Percentiles rank a stretch among this genome's conserved stretches.
These are phyloP conservation scores for Pseudophaeomoniella oleicola DNA, from an alignment of 2,329 filamentous ascomycete species.

Conservation along the genomic window DNA sequence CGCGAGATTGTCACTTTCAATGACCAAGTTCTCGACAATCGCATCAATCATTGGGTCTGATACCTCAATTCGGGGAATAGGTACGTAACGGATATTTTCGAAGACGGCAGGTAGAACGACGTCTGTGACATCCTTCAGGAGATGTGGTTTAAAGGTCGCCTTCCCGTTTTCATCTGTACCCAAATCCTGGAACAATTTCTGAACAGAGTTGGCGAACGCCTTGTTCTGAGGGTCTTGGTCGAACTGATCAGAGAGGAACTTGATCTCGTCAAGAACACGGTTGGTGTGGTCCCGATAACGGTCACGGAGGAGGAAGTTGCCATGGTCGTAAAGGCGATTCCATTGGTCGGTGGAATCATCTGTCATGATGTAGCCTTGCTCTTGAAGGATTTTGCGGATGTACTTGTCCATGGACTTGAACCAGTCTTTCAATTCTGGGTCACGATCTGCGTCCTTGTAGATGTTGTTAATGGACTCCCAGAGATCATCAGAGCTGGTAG, in stretches of 20 bases:
- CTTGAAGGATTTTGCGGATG: slow-evolving; percentile 67
- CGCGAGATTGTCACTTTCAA: slow-evolving; percentile 93
- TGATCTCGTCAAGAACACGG: slow-evolving; percentile 74
- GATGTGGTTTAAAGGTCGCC: slow-evolving; percentile 77
- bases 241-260: slow-evolving; percentile 80
- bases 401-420: slow-evolving; percentile 67
- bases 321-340: slow-evolving; percentile 72
- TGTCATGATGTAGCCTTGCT: slow-evolving; percentile 83
- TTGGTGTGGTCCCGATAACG: slow-evolving; percentile 80
- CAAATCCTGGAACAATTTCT: slow-evolving; percentile 82
- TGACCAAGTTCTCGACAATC: slow-evolving; percentile 82
- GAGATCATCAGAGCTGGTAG: slow-evolving; percentile 74
- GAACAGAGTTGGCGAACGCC: slow-evolving; percentile 57
- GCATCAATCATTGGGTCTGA: slow-evolving; percentile 72
- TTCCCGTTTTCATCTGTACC: slow-evolving; percentile 77
- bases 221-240: slow-evolving; percentile 78
- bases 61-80: slow-evolving; percentile 88
- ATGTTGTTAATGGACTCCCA: slow-evolving; percentile 74
- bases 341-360: slow-evolving; percentile 68
- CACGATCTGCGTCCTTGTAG: slow-evolving; percentile 73
- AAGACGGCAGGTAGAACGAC: slow-evolving; percentile 74
- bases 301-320: slow-evolving; percentile 71
- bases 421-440: slow-evolving; percentile 78
- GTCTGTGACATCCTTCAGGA: slow-evolving; percentile 76
- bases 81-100: slow-evolving; percentile 76